Percentiles rank a stretch among this genome's conserved stretches.
Conservation (phyloP, 768 basidiomycete species). For the Kwoniella europaea region DNA sequence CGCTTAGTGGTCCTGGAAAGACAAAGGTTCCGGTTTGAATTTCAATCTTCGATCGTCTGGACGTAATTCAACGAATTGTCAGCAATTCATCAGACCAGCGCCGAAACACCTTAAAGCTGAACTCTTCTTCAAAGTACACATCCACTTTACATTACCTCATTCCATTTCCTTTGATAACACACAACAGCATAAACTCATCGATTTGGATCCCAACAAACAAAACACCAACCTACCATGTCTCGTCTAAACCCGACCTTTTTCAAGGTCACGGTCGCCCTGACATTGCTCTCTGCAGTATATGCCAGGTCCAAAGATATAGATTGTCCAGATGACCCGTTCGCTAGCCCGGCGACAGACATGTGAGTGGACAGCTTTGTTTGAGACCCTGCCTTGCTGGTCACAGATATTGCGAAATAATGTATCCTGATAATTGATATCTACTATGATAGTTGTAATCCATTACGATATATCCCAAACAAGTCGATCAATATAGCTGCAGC, state of each 20-base stretch:
- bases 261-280: background rate
- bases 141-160: no score
- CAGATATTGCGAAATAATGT: no score
- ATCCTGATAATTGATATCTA: background rate
- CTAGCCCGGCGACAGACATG: conserved; percentile 21
- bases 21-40: background rate
- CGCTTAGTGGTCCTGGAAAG: background rate
- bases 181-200: no score
- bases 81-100: background rate
- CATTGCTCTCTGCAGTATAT: background rate
- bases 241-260: background rate
- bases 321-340: conserved; percentile 24
- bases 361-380: conserved; percentile 3
- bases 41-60: background rate
- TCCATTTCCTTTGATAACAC: no score
- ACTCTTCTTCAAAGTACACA: background rate
- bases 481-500: conserved; percentile 46
- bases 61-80: no score
- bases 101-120: background rate
- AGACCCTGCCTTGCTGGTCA: background rate
- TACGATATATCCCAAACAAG: conserved; percentile 55
- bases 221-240: background rate
- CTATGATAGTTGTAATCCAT: conserved; percentile 54
- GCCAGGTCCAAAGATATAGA: conserved; percentile 3
- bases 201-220: no score